Base-by-base conservation (phyloP, 2,329 filamentous ascomycete species). In the Thielaviopsis ethacetica region DNA sequence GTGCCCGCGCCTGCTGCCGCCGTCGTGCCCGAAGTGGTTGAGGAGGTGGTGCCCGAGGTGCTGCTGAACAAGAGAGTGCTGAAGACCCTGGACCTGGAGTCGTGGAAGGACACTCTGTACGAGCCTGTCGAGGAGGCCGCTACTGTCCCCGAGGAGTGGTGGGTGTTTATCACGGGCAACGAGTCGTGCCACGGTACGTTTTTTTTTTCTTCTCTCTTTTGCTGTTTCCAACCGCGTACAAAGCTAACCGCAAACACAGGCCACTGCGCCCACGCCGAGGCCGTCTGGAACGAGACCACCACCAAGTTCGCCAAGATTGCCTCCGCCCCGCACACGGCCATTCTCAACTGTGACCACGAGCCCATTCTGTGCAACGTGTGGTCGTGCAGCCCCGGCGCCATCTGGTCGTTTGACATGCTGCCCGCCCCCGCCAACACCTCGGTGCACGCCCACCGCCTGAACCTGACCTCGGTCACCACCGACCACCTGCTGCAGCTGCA, bases 131-230 rank as follows among this genome's bases (percentile, higher is more conserved):
- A 80, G 62, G 71, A 80, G 9, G 79, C 71, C 27, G 77, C 79
- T 62, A 78, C 79, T 12, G 77, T 75, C 62, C 84, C 86, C 5
- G 84, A 85, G 71, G 84, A 89, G 71, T 90, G 85, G 85, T 83
- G 86, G 76, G 74, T 91, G 62, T 76, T 86, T 64, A 72, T 88
- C 64, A 86, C 83, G 10, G 87, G 85, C 65, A 90, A 91, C 76
- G 85, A 83, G 73, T 89, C 86, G 34, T 91, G 87, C 73, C 84
- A 78, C 67, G 78, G 80, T 82, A 72, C 60, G 76, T 65, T 27
- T 22, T 10, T 21, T 12, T 62, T 51, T 22, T 52, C n/a, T 59
- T 44, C 34, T 19, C 2, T 9, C 15, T 21, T 59, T n/a, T 22
- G 51, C 22, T 15, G 15, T 30, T 13, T 30, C 6, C 1, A n/a